Conservation (phyloP, 805 yeast species). For the Lachancea fermentati region DNA sequence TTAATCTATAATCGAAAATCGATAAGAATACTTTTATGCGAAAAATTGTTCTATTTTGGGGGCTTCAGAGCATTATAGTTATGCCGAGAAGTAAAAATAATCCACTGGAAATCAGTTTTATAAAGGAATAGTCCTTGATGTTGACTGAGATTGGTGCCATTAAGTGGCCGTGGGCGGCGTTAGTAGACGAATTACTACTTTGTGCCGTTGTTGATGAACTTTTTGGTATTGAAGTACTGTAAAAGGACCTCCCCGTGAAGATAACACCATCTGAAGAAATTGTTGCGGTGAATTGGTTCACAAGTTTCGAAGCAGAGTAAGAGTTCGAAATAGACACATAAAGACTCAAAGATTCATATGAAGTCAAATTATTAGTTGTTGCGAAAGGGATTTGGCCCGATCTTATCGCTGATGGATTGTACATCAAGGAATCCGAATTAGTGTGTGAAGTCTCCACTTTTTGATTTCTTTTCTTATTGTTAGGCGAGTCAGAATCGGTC, state of each 20-base stretch:
- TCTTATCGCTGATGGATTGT: conserved; percentile 24
- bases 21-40: neutral
- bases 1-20: too few species aligned
- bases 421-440: neutral
- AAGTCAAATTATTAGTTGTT: conserved; percentile 26
- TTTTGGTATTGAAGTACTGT: conserved; percentile 18
- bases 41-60: neutral
- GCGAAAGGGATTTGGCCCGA: conserved; percentile 52
- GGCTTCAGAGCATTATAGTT: neutral
- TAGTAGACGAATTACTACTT: too few species aligned
- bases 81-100: neutral
- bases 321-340: conserved; percentile 11
- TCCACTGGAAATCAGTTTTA: neutral
- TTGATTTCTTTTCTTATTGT: neutral
- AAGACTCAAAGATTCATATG: conserved; percentile 12
- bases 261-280: conserved; percentile 31
- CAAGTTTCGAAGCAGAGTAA: conserved; percentile 11
- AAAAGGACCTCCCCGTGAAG: conserved; percentile 28
- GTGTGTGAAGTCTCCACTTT: conserved; percentile 2
- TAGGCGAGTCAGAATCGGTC: too few species aligned
- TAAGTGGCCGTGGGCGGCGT: neutral
- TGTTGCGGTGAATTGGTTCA: conserved; percentile 28
- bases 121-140: neutral
- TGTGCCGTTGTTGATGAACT: neutral
- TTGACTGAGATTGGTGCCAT: neutral